phyloP scores from a whole-genome alignment of 306 rosid genomes.

The Vicia sativa region DNA sequence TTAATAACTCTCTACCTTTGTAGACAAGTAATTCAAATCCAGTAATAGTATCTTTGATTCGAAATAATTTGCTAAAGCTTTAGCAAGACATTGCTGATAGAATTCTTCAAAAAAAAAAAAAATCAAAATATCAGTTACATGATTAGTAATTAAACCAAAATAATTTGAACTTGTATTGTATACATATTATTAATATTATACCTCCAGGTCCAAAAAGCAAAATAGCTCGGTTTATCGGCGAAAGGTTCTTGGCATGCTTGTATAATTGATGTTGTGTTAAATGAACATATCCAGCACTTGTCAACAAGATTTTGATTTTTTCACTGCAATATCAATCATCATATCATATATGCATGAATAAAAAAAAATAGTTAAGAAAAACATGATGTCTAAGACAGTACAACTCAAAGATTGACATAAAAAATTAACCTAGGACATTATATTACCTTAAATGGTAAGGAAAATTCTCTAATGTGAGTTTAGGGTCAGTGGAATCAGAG shows the following conservation, averaged over 20 bases:
- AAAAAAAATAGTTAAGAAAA: background rate
- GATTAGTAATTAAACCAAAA: conserved; percentile 12
- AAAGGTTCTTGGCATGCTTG: conserved; percentile 75
- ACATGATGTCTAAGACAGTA: too few species aligned
- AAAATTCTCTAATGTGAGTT: too few species aligned
- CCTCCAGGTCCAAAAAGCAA: conserved; percentile 93
- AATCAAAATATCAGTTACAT: conserved; percentile 27
- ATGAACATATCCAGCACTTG: conserved; percentile 78
- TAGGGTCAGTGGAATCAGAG: too few species aligned
- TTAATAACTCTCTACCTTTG: conserved; percentile 55
- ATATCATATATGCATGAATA: conserved; percentile 14
- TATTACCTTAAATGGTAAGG: too few species aligned
- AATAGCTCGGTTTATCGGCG: conserved; percentile 80
- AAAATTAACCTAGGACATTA: too few species aligned
- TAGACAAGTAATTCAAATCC: conserved; percentile 63
- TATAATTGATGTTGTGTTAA: conserved; percentile 60
- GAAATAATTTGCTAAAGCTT: conserved; percentile 72
- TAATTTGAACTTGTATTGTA: background rate
- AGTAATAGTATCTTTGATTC: conserved; percentile 75
- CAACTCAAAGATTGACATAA: too few species aligned
- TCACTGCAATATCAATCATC: conserved; percentile 56
- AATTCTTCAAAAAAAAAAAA: conserved; percentile 53
- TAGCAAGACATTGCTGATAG: conserved; percentile 78
- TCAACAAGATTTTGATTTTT: conserved; percentile 61
- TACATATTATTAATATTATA: conserved; percentile 26